Conservation (phyloP, 192 early-diverging fungal species). For the Entomortierella lignicola region DNA sequence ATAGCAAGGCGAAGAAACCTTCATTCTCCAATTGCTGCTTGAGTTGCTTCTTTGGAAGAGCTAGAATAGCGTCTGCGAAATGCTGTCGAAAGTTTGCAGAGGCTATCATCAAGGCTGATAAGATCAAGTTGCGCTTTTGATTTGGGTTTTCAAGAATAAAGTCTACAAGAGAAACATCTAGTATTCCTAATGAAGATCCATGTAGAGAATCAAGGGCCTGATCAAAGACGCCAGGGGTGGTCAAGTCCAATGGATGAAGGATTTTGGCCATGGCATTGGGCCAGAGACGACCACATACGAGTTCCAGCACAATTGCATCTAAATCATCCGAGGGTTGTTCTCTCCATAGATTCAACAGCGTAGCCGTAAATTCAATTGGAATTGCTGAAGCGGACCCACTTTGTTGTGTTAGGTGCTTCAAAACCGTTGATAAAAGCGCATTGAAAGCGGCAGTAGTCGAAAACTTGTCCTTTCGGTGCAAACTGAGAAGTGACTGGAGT, state of each 20-base stretch:
- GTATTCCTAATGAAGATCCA: background rate
- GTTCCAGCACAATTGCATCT: conserved; percentile 42
- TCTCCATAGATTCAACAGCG: conserved; percentile 42
- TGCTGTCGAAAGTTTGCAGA: conserved; percentile 14
- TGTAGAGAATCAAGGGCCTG: conserved; percentile 29
- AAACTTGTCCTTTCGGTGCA: conserved; percentile 31
- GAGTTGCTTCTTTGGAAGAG: background rate
- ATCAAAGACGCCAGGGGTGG: conserved; percentile 27
- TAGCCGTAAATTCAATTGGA: conserved; percentile 22
- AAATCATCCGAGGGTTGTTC: conserved; percentile 47
- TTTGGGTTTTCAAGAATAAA: conserved; percentile 29
- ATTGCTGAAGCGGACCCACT: conserved; percentile 26
- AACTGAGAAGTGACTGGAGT: conserved; percentile 20
- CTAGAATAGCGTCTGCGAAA: conserved; percentile 9
- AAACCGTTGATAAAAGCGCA: conserved; percentile 28
- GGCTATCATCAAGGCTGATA: conserved; percentile 26
- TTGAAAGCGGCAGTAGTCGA: conserved; percentile 36
- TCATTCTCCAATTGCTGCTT: background rate
- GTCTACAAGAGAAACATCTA: conserved; percentile 33
- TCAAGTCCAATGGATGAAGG: conserved; percentile 15
- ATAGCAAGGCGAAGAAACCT: conserved; percentile 23
- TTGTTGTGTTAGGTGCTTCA: conserved; percentile 29
- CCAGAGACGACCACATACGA: conserved; percentile 29
- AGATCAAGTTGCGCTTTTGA: conserved; percentile 28
- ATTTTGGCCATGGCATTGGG: conserved; percentile 34